Percentiles rank a stretch among this genome's conserved stretches.
These are phyloP conservation scores for Microdochium paspali DNA, from an alignment of 2,329 filamentous ascomycete species.

Conservation along the genomic window DNA sequence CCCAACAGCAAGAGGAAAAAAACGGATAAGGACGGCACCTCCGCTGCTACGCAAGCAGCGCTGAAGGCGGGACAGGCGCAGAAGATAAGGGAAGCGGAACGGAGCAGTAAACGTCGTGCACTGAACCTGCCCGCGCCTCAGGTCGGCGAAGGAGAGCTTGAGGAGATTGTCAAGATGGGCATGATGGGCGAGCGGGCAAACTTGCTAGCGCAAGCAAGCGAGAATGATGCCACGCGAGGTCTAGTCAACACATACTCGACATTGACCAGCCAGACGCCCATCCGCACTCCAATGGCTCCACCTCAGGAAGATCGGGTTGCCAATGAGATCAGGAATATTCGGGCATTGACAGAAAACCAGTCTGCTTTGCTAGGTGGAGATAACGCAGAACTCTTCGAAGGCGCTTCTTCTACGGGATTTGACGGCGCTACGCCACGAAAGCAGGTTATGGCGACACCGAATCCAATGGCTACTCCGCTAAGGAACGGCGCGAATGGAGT, in stretches of 20 bases:
- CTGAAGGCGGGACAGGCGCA: slow-evolving; percentile 91
- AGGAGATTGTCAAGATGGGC: slow-evolving; percentile 98
- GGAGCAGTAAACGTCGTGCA: slow-evolving; percentile 82
- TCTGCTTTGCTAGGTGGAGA: slow-evolving; percentile 90
- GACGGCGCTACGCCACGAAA: slow-evolving; percentile 74
- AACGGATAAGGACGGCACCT: slow-evolving; percentile 73
- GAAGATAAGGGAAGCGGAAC: slow-evolving; percentile 89
- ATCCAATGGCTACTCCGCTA: slow-evolving; percentile 87
- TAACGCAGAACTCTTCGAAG: slow-evolving; percentile 81
- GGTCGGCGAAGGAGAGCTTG: slow-evolving; percentile 84
- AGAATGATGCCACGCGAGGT: slow-evolving; percentile 77
- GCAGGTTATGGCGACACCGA: slow-evolving; percentile 81
- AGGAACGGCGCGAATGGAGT: slow-evolving; percentile 52
- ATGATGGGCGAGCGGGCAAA: slow-evolving; percentile 84
- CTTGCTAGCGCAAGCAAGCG: slow-evolving; percentile 62
- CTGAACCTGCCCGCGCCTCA: slow-evolving; percentile 84
- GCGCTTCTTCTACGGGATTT: slow-evolving; percentile 75
- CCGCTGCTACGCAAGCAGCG: slow-evolving; percentile 74
- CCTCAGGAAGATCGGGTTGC: slow-evolving; percentile 92
- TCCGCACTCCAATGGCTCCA: slow-evolving; percentile 83
- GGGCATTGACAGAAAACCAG: slow-evolving; percentile 84
- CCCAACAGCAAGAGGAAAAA: slow-evolving; percentile 76
- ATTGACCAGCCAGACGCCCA: slow-evolving; percentile 73
- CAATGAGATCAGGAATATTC: slow-evolving; percentile 92
- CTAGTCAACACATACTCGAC: slow-evolving; percentile 80